Evolutionary conservation across 495 filamentous ascomycete species (phyloP).

Genomic region (Bathelium albidoporum): DNA sequence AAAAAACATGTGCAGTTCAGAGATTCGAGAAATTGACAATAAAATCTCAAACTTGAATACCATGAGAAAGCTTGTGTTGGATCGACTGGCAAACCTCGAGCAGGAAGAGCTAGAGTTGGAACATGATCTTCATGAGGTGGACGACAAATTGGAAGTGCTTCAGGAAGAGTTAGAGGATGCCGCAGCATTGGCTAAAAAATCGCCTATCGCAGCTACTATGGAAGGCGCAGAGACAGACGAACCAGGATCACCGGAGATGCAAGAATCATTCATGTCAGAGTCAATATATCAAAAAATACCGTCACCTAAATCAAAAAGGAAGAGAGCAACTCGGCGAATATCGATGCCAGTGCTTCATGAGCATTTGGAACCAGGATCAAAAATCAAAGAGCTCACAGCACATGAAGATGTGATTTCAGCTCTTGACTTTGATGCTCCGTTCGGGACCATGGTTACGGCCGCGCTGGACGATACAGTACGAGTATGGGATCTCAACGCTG

Average conservation of each 20-base stretch:
- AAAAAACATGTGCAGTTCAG: constrained; percentile 95
- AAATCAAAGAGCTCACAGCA: constrained; percentile 77
- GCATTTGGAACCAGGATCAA: constrained; percentile 82
- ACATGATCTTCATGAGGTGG: constrained; percentile 74
- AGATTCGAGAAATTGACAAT: constrained; percentile 93
- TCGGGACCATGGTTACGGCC: constrained; percentile 90
- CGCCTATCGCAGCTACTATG: constrained; percentile 23
- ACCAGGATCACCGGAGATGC: constrained; percentile 47
- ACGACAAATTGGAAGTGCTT: constrained; percentile 75
- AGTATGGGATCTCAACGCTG: constrained; percentile 92
- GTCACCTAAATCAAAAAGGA: constrained; percentile 47
- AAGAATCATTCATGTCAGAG: constrained; percentile 86
- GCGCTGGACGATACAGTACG: constrained; percentile 93
- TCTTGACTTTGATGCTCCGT: constrained; percentile 90
- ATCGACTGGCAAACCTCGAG: constrained; percentile 81
- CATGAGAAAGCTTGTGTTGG: constrained; percentile 89
- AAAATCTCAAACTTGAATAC: constrained; percentile 89
- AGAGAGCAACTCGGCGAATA: constrained; percentile 59
- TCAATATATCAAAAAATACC: constrained; percentile 93
- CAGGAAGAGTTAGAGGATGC: constrained; percentile 65
- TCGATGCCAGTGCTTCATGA: constrained; percentile 94
- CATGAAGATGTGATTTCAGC: constrained; percentile 84
- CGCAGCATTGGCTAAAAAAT: constrained; percentile 41
- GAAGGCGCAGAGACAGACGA: constrained; percentile 34
- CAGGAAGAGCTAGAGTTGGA: constrained; percentile 85